phyloP scores from a whole-genome alignment of 2,329 filamentous ascomycete genomes.

The Tricladium varicosporioides region DNA sequence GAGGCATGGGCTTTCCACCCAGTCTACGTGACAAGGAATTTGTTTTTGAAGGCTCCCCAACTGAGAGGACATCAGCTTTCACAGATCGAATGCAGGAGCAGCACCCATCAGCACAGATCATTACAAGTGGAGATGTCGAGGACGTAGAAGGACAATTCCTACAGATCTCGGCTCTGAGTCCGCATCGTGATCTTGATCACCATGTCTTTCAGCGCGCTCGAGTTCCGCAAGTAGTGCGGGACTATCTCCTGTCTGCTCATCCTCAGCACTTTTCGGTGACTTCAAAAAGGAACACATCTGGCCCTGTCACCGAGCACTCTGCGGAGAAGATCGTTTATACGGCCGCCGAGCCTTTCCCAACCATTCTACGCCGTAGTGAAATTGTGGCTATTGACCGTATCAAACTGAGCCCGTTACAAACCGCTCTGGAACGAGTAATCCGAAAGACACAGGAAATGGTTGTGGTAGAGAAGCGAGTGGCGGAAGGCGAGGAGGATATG shows the following conservation, averaged over 20 bases:
- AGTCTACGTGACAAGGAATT: constrained; percentile 86
- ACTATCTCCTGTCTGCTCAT: constrained; percentile 77
- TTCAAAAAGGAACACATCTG: constrained; percentile 65
- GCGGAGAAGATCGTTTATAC: constrained; percentile 84
- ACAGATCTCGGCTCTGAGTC: constrained; percentile 75
- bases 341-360: constrained; percentile 84
- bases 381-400: constrained; percentile 65
- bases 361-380: constrained; percentile 84
- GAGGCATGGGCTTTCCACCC: constrained; percentile 81
- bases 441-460: constrained; percentile 87
- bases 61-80: constrained; percentile 76
- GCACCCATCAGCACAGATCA: constrained; percentile 80
- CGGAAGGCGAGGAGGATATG: constrained; percentile 69
- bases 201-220: constrained; percentile 86
- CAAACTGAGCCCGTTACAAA: constrained; percentile 72
- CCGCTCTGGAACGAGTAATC: constrained; percentile 85
- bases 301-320: constrained; percentile 69
- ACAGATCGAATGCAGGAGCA: constrained; percentile 90
- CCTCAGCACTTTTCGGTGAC: constrained; percentile 79
- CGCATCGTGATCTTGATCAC: constrained; percentile 78
- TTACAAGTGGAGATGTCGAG: constrained; percentile 67
- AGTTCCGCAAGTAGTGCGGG: constrained; percentile 78
- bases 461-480: constrained; percentile 69
- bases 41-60: constrained; percentile 79
- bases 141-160: constrained; percentile 90